A percentile compares a stretch with the other conserved stretches of the same genome.
Evolutionary conservation across 495 filamentous ascomycete genomes (phyloP).

Genomic region (Venustampulla echinocandica): DNA sequence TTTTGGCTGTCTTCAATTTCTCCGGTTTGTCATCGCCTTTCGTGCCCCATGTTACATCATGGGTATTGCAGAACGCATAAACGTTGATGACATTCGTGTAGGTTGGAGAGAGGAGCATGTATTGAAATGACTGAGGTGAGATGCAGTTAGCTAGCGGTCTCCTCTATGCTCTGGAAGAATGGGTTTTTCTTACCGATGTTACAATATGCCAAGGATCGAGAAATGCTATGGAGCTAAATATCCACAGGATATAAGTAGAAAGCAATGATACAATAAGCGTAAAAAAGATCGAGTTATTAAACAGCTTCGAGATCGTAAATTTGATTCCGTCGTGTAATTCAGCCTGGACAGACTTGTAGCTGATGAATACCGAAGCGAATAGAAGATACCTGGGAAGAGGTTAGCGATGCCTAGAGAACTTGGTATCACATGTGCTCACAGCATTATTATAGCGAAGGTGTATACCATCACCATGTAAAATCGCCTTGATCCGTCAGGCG

Average conservation of each 20-base stretch:
- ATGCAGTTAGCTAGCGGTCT: too few relatives aligned
- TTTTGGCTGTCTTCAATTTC: conserved; percentile 34
- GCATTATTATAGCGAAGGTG: conserved; percentile 84
- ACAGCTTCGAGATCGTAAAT: conserved; percentile 76
- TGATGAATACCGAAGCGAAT: conserved; percentile 70
- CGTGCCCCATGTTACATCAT: conserved; percentile 96
- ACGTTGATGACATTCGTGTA: conserved; percentile 96
- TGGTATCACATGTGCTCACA: conserved; percentile 78
- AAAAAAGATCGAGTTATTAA: conserved; percentile 15
- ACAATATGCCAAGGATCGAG: conserved; percentile 99
- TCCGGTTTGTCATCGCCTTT: conserved; percentile 80
- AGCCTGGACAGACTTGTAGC: conserved; percentile 32
- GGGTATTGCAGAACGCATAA: conserved; percentile 95
- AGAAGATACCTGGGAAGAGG: conserved; percentile 57
- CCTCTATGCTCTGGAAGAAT: too few relatives aligned
- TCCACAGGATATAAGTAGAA: conserved; percentile 86
- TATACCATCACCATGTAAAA: conserved; percentile 62
- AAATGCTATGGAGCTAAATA: conserved; percentile 88
- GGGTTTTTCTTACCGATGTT: conserved; percentile 70
- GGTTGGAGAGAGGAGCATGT: conserved; percentile 85
- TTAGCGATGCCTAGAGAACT: conserved; percentile 38
- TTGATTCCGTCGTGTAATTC: conserved; percentile 51
- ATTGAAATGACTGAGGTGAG: conserved; percentile 78
- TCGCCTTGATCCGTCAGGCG: conserved; percentile 86
- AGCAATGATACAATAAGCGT: conserved; percentile 61